These are phyloP conservation scores for Rubus idaeus DNA, from an alignment of 306 rosid species.

Conservation along the genomic window DNA sequence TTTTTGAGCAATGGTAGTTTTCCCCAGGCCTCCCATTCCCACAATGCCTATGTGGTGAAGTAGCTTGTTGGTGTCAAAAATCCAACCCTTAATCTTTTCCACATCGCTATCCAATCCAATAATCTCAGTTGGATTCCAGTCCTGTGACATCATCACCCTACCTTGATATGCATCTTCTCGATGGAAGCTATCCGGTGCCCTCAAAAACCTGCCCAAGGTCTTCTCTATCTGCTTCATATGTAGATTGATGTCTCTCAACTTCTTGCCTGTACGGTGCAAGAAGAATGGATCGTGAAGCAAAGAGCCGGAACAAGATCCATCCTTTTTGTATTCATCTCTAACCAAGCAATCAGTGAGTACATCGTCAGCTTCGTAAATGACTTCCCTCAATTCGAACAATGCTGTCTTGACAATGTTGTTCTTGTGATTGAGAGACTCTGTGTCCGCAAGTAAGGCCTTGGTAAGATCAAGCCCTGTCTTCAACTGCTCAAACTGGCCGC, in stretches of 20 bases:
- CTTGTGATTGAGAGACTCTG: not conserved
- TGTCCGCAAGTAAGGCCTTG: not conserved
- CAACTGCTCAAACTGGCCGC: conserved; percentile 15
- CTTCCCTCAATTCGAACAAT: not conserved
- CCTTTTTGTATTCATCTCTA: conserved; percentile 1
- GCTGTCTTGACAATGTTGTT: not conserved
- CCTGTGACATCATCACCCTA: not conserved
- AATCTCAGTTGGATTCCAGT: not conserved
- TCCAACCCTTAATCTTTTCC: not conserved
- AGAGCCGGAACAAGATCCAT: not conserved
- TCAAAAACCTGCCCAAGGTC: not conserved
- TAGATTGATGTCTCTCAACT: conserved; percentile 10
- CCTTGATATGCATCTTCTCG: not conserved
- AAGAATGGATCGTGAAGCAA: not conserved
- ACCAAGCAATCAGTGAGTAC: conserved; percentile 18
- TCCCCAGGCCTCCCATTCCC: conserved; percentile 31
- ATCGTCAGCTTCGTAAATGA: conserved; percentile 17
- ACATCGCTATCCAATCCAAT: conserved; percentile 4
- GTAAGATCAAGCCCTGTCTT: conserved; percentile 15
- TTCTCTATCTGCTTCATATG: conserved; percentile 8
- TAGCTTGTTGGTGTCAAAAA: not conserved
- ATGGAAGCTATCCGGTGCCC: not conserved
- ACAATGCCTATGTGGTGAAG: conserved; percentile 1
- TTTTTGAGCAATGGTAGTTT: conserved; percentile 21
- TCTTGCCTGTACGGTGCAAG: conserved; percentile 5